phyloP scores from a whole-genome alignment of 2,329 filamentous ascomycete genomes.

The Penicillium griseofulvum region DNA sequence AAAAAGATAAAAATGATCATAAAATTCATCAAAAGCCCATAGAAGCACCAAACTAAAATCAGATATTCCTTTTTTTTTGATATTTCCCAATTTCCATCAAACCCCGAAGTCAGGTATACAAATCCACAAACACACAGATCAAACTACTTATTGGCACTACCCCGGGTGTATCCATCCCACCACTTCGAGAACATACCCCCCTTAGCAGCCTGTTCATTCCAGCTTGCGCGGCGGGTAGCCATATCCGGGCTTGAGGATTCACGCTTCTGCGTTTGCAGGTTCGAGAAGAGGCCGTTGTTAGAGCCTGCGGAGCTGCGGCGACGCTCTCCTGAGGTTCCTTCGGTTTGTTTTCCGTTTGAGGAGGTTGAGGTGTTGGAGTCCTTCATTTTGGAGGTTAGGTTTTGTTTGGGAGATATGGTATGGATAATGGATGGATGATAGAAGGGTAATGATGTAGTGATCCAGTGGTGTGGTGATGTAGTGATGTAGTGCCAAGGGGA shows the following conservation, averaged over 20 bases:
- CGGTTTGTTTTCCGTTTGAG: slow-evolving; percentile 22
- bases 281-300: slow-evolving; percentile 25
- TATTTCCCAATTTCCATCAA: neutral
- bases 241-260: slow-evolving; percentile 37
- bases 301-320: slow-evolving; percentile 28
- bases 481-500: neutral
- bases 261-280: slow-evolving; percentile 47
- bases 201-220: slow-evolving; percentile 44
- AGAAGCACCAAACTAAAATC: neutral
- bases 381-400: slow-evolving; percentile 15
- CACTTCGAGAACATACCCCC: slow-evolving; percentile 39
- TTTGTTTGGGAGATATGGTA: too few relatives aligned
- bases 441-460: neutral
- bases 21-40: neutral
- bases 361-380: slow-evolving; percentile 29
- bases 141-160: slow-evolving; percentile 8
- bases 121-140: neutral
- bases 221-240: slow-evolving; percentile 41
- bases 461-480: neutral
- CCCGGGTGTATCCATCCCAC: slow-evolving; percentile 44
- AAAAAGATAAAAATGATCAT: neutral
- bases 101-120: neutral
- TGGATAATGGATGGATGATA: neutral
- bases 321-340: slow-evolving; percentile 20
- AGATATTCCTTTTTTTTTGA: neutral